A percentile compares a stretch with the other conserved stretches of the same genome.
These are phyloP conservation scores for Phytophthora rubi DNA, from an alignment of 352 stramenopile genomes.

Conservation along the genomic window DNA sequence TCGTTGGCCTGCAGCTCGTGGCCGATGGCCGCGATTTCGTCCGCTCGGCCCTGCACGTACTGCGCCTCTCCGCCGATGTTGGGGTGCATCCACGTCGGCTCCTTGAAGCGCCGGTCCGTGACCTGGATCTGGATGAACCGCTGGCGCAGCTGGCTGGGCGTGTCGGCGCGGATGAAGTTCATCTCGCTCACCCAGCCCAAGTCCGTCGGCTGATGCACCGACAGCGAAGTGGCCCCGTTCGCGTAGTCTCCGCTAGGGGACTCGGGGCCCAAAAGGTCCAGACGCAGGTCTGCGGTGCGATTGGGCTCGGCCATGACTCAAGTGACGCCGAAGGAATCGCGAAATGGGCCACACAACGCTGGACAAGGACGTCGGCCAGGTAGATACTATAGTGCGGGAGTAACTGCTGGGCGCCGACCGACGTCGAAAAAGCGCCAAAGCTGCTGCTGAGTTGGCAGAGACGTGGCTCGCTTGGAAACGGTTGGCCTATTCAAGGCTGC, in stretches of 20 bases:
- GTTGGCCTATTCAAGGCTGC: not conserved
- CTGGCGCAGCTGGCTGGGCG: conserved; percentile 55
- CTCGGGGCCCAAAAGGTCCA: conserved; percentile 21
- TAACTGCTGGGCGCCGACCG: not conserved
- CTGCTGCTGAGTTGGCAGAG: conserved; percentile 4
- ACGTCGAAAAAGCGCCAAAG: not conserved
- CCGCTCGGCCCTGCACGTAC: conserved; percentile 38
- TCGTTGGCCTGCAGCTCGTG: conserved; percentile 31
- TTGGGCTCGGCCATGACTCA: conserved; percentile 10
- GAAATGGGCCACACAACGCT: not conserved
- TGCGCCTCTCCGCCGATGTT: conserved; percentile 66
- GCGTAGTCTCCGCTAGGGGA: conserved; percentile 16
- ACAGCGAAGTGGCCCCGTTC: conserved; percentile 15
- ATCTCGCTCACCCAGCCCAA: conserved; percentile 39
- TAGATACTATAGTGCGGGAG: too few species aligned
- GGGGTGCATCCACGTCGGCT: conserved; percentile 71
- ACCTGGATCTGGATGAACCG: conserved; percentile 74
- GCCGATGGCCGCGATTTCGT: conserved; percentile 43
- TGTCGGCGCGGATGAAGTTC: conserved; percentile 46
- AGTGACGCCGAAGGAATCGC: not conserved
- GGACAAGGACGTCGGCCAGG: too few species aligned
- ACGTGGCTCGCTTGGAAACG: conserved; percentile 2
- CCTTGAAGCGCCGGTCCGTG: conserved; percentile 62
- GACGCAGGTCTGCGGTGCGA: conserved; percentile 7
- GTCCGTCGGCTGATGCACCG: conserved; percentile 21